phyloP scores from a whole-genome alignment of 2,329 filamentous ascomycete genomes.

The Ophiostoma tasmaniense region DNA sequence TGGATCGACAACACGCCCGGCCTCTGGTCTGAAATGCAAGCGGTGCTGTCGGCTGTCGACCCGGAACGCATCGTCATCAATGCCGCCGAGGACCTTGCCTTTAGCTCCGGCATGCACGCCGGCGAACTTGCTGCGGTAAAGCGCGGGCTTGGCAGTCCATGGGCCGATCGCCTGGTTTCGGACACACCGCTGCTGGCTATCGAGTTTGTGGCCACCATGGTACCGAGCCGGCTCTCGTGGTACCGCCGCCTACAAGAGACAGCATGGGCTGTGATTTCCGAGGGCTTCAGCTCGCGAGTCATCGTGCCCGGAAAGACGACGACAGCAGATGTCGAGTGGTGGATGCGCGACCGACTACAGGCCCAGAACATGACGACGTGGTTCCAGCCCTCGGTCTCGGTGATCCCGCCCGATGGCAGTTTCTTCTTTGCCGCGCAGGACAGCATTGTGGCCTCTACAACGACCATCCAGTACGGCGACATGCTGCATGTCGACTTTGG shows the following conservation, averaged over 20 bases:
- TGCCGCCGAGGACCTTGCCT: conserved; percentile 37
- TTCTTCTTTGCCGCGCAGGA: neutral
- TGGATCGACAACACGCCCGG: conserved; percentile 41
- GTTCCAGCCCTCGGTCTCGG: conserved; percentile 41
- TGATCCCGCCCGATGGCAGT: conserved; percentile 28
- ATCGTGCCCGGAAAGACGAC: conserved; percentile 37
- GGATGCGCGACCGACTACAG: conserved; percentile 42
- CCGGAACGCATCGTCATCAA: conserved; percentile 36
- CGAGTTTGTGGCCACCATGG: conserved; percentile 39
- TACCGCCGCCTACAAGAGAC: conserved; percentile 41
- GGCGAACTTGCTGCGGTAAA: conserved; percentile 35
- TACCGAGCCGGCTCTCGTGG: conserved; percentile 32
- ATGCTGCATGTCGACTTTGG: conserved; percentile 42
- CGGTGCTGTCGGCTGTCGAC: conserved; percentile 30
- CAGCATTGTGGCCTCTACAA: conserved; percentile 14
- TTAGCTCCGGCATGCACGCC: conserved; percentile 39
- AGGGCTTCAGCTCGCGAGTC: conserved; percentile 51
- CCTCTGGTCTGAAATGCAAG: conserved; percentile 33
- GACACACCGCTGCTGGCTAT: conserved; percentile 37
- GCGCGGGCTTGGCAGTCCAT: conserved; percentile 30
- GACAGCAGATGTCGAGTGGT: conserved; percentile 41
- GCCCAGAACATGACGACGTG: conserved; percentile 43
- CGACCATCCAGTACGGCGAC: conserved; percentile 36
- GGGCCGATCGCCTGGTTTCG: conserved; percentile 32
- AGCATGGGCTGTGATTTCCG: conserved; percentile 61